A percentile compares a stretch with the other conserved stretches of the same genome.
phyloP scores from a whole-genome alignment of 257 asterid species.

The Capsicum rhomboideum region DNA sequence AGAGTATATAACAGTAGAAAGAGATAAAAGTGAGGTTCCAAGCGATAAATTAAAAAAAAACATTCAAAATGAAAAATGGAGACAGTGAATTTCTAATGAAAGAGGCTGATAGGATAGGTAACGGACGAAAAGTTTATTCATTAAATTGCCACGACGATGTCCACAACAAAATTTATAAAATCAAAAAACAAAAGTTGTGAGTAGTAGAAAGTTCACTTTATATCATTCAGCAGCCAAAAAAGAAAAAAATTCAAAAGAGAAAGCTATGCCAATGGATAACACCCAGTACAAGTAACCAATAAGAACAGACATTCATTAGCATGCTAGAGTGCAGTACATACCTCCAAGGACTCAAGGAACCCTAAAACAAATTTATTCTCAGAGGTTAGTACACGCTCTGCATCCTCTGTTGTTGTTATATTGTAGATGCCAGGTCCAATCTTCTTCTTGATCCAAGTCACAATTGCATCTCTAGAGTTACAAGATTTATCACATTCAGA shows the following conservation, averaged over 20 bases:
- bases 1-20: background rate
- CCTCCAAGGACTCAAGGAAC: constrained; percentile 70
- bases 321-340: constrained; percentile 21
- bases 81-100: background rate
- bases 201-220: background rate
- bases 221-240: background rate
- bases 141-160: background rate
- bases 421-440: constrained; percentile 60
- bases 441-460: constrained; percentile 88
- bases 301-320: background rate
- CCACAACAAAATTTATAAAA: background rate
- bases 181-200: background rate
- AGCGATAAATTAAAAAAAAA: background rate
- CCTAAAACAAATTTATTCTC: constrained; percentile 60
- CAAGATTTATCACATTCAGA: background rate
- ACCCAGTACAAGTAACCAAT: background rate
- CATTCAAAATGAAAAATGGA: background rate
- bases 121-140: background rate
- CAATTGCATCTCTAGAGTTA: constrained; percentile 65
- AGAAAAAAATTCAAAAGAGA: background rate
- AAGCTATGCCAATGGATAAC: background rate
- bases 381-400: constrained; percentile 54
- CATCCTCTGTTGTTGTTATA: constrained; percentile 59
- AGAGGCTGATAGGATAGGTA: background rate
- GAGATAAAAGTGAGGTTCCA: background rate